phyloP scores from a whole-genome alignment of 495 filamentous ascomycete species.

The Podospora anserina region DNA sequence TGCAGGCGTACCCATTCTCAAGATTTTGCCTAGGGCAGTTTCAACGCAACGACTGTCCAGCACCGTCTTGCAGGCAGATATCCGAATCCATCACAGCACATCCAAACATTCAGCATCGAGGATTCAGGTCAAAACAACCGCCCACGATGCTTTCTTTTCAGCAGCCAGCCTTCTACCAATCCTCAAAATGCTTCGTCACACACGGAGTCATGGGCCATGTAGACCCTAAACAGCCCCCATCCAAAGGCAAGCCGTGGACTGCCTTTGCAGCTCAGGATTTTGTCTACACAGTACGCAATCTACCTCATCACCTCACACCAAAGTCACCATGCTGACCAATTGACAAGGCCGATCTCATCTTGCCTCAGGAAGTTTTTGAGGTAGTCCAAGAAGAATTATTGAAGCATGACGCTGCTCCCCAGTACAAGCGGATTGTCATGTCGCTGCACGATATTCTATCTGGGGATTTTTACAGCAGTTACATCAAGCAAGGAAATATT shows the following conservation, averaged over 20 bases:
- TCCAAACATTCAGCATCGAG: background rate
- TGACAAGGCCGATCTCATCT: slow-evolving; percentile 64
- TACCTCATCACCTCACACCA: background rate
- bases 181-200: slow-evolving; percentile 73
- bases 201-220: slow-evolving; percentile 61
- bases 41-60: background rate
- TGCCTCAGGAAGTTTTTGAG: slow-evolving; percentile 65
- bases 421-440: slow-evolving; percentile 73
- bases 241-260: slow-evolving; percentile 70
- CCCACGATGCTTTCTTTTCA: slow-evolving; percentile 58
- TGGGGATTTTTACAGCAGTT: slow-evolving; percentile 76
- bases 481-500: slow-evolving; percentile 87
- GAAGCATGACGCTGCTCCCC: slow-evolving; percentile 33
- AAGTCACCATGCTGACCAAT: slow-evolving; percentile 7
- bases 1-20: background rate
- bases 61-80: background rate
- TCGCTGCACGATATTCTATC: slow-evolving; percentile 67
- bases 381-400: slow-evolving; percentile 56
- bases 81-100: background rate
- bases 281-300: slow-evolving; percentile 62
- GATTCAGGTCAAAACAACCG: background rate
- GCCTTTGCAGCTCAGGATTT: slow-evolving; percentile 66
- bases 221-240: slow-evolving; percentile 66
- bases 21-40: slow-evolving; percentile 3
- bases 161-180: slow-evolving; percentile 52